phyloP scores from a whole-genome alignment of 768 basidiomycete genomes.

The Phanerochaete carnosa region DNA sequence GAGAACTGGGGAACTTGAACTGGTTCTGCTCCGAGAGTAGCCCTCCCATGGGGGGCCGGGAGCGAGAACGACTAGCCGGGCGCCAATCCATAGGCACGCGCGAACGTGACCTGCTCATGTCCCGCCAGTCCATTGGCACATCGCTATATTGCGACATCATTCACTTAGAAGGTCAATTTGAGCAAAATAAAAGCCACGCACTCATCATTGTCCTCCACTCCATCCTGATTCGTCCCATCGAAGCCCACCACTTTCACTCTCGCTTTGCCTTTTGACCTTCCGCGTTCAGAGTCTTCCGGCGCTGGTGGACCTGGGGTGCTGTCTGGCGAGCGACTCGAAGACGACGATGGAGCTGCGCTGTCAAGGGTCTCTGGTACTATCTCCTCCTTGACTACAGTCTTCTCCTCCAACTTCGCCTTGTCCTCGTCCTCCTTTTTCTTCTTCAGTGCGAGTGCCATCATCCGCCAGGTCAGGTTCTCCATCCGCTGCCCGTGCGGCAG shows the following conservation, averaged over 20 bases:
- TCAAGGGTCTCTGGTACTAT: background rate
- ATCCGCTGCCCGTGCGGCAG: slow-evolving; percentile 91
- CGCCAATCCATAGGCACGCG: slow-evolving; percentile 92
- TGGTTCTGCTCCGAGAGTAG: slow-evolving; percentile 23
- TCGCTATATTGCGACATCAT: slow-evolving; percentile 22
- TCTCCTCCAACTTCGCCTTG: slow-evolving; percentile 28
- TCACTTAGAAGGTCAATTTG: slow-evolving; percentile 19
- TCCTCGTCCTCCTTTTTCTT: slow-evolving; percentile 78
- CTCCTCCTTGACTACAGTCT: slow-evolving; percentile 16
- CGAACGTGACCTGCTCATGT: slow-evolving; percentile 87
- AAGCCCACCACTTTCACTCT: slow-evolving; percentile 80
- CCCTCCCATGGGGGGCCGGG: slow-evolving; percentile 60
- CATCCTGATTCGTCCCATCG: slow-evolving; percentile 71
- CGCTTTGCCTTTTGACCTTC: slow-evolving; percentile 75
- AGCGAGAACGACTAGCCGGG: slow-evolving; percentile 72
- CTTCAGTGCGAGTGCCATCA: slow-evolving; percentile 95
- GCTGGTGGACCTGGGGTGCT: background rate
- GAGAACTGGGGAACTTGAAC: slow-evolving; percentile 27
- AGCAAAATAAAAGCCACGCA: slow-evolving; percentile 39
- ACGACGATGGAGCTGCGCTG: background rate
- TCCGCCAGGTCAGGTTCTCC: slow-evolving; percentile 98
- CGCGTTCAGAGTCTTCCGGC: slow-evolving; percentile 42
- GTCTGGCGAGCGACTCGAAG: slow-evolving; percentile 5
- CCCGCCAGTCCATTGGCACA: slow-evolving; percentile 89
- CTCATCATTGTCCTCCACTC: slow-evolving; percentile 65